Conservation (phyloP, 2,329 filamentous ascomycete species). For the Pestalotiopsis sp. region DNA sequence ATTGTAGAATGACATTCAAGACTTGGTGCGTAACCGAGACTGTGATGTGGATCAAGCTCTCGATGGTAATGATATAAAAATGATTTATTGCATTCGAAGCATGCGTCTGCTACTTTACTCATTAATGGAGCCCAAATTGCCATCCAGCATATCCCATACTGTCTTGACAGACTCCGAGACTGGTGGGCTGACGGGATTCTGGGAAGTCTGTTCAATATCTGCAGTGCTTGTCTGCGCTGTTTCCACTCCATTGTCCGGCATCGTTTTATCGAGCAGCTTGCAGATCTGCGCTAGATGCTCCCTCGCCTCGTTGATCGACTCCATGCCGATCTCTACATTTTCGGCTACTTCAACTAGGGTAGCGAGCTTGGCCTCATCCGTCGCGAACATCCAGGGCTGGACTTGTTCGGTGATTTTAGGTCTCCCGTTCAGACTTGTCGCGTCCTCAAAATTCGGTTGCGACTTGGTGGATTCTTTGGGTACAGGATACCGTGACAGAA, state of each 20-base stretch:
- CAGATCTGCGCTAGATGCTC: constrained; percentile 49
- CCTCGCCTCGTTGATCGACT: constrained; percentile 54
- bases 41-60: not conserved
- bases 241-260: constrained; percentile 17
- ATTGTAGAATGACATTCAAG: not conserved
- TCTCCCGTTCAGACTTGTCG: constrained; percentile 37
- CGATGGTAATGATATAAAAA: not conserved
- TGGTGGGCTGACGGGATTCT: constrained; percentile 20
- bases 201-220: constrained; percentile 39
- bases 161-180: constrained; percentile 24
- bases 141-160: constrained; percentile 53
- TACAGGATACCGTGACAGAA: constrained; percentile 54
- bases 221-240: constrained; percentile 30
- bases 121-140: constrained; percentile 53
- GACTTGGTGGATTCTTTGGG: constrained; percentile 32
- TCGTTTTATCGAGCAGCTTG: constrained; percentile 36
- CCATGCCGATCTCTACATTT: constrained; percentile 58
- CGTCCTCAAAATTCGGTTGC: constrained; percentile 45
- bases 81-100: not conserved
- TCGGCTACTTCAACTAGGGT: constrained; percentile 60
- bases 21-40: not conserved
- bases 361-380: constrained; percentile 59
- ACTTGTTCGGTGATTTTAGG: constrained; percentile 36
- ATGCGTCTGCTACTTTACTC: constrained; percentile 16
- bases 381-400: constrained; percentile 60